phyloP scores from a whole-genome alignment of 306 rosid species.

The Purshia tridentata region DNA sequence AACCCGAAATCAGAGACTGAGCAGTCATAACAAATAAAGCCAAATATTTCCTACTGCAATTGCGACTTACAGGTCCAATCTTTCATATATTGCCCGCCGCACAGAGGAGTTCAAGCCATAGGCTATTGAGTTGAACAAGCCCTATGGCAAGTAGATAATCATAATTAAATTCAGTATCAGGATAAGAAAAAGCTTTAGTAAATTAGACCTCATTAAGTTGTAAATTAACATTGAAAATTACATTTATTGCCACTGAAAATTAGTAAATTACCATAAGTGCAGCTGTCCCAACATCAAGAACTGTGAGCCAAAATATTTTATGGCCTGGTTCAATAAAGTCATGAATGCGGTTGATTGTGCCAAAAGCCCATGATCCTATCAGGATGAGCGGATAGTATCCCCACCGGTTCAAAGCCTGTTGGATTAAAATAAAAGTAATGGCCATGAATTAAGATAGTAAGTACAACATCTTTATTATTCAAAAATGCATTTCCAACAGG shows the following conservation, averaged over 20 bases:
- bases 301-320: slow-evolving; percentile 87
- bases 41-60: neutral
- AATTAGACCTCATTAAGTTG: neutral
- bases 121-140: slow-evolving; percentile 96
- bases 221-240: neutral
- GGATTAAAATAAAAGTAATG: neutral
- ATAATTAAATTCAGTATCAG: neutral
- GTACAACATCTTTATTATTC: neutral
- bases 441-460: neutral
- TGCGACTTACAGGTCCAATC: slow-evolving; percentile 72
- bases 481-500: neutral
- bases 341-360: slow-evolving; percentile 89
- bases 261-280: slow-evolving; percentile 75
- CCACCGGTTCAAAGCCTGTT: slow-evolving; percentile 92
- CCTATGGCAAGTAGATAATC: slow-evolving; percentile 48
- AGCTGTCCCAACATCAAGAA: slow-evolving; percentile 92
- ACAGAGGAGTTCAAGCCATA: slow-evolving; percentile 97
- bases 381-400: slow-evolving; percentile 96
- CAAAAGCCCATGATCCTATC: slow-evolving; percentile 93
- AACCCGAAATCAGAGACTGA: neutral
- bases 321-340: slow-evolving; percentile 87
- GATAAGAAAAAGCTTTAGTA: neutral
- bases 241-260: neutral
- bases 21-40: neutral
- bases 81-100: slow-evolving; percentile 82